Evolutionary conservation across 805 yeast species (phyloP), one percentile per base, ranked within the genome.

Genomic region (Zygosaccharomyces bisporus): DNA sequence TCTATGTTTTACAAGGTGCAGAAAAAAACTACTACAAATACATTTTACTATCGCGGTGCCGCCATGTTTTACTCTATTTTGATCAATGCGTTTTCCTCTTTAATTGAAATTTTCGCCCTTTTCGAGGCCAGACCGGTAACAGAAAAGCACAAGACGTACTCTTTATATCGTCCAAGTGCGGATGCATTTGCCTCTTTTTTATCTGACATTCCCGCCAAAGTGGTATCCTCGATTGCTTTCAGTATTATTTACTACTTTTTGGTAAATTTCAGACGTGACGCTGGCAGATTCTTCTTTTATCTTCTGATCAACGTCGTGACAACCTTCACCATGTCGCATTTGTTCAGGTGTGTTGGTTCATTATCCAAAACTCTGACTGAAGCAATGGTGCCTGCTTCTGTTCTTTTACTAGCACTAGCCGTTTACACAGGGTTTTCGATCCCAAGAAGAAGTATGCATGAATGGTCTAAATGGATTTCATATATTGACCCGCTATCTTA

Each of bases 391-490:
- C 83, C 83, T 2, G 76, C 82, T 3, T 68, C 81, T n/a, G 47
- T 77, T 23, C 47, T 79, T 42, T 60, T 80, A 46, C 62, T 75
- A 29, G 73, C 73, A 4, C 53, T 79, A 57, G 62, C 74, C 14
- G 68, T 75, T 55, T 79, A 70, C 56, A 71, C 78, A 4, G 84
- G 84, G 31, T 80, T 79, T 65, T 77, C 73, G 18, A 66, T 79
- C 46, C 85, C 84, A 20, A 71, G 74, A 27, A 71, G 73, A 6
- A 59, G 70, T 38, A 77, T 79, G 78, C 69, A 72, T 50, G 80
- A 82, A 12, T 80, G 85, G 85, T 74, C 80, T 30, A 69, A 79
- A 52, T 80, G 84, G 85, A 77, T 80, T 49, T 75, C 76, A 60
- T 80, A 77, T 53, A 52, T 80, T 32, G 71, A 80, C 51, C 85